Base-by-base conservation (phyloP, 2,329 filamentous ascomycete genomes). In the Penicillium occitanis region DNA sequence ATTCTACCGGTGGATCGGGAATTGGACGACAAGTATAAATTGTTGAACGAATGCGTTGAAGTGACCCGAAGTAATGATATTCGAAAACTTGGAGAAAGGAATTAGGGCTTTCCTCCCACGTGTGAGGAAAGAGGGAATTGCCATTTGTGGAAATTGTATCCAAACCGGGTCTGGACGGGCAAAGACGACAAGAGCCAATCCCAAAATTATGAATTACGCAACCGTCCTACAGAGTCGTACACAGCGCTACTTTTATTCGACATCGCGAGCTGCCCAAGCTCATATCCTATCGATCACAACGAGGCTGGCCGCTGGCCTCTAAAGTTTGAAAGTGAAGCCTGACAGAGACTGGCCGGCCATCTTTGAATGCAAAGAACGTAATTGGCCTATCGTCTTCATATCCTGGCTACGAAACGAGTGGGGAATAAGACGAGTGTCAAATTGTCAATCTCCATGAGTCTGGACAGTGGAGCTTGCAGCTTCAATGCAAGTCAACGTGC, bases 321-420 rank as follows among this genome's bases (percentile, higher is more conserved):
- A 11, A 19, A 13, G 33, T 57, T 1, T 14, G 5, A 25, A 57
- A 22, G n/a, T 37, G 19, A 37, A 37, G 53, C 53, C 53, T 57
- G 11, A 57, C 30, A 22, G n/a, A 57, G 33, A 57, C 53, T 57
- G 53, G 53, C 53, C 53, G 40, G 53, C 53, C 53, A 57, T 57
- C 19, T 19, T 57, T 40, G 13, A 10, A 22, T 40, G 8, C 30
- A 57, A 22, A 35, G 30, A 57, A 22, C 14, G 13, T 37, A 37
- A 14, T 55, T 22, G 53, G 5, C 30, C 30, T 57, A 57, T 57
- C 30, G 33, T 17, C n/a, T 40, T 13, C n/a, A 35, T 5, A 8
- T 19, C 28, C 50, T n/a, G n/a, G 28, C 50, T 14, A 8, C 8
- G 22, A 33, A 22, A 37, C 11, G 11, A 25, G 30, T 57, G 53